phyloP scores from a whole-genome alignment of 441 rosid species.

The Manihot esculenta region DNA sequence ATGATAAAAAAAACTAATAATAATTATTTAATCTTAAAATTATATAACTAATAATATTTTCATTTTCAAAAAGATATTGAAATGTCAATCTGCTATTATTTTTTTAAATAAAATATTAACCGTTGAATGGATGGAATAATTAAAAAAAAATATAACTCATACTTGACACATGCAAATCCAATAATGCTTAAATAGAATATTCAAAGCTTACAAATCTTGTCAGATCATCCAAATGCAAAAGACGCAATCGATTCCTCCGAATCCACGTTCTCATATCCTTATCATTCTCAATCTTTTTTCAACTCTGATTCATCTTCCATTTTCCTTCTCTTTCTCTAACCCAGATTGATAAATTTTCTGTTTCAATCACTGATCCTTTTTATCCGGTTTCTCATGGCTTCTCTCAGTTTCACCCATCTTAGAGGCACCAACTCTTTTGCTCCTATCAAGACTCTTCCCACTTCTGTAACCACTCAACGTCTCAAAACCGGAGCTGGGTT shows the following conservation, averaged over 20 bases:
- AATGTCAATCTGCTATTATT: too few relatives aligned
- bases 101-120: too few relatives aligned
- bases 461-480: slow-evolving; percentile 26
- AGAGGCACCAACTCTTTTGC: slow-evolving; percentile 31
- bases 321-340: background rate
- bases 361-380: too few relatives aligned
- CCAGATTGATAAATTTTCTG: too few relatives aligned
- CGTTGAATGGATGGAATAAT: too few relatives aligned
- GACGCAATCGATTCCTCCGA: slow-evolving; percentile 13
- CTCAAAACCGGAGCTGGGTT: slow-evolving; percentile 44
- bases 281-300: background rate
- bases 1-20: too few relatives aligned
- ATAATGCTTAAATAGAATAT: background rate
- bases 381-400: slow-evolving; percentile 41
- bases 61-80: too few relatives aligned
- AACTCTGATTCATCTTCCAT: slow-evolving; percentile 4
- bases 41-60: too few relatives aligned
- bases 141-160: too few relatives aligned
- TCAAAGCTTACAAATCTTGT: background rate
- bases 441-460: slow-evolving; percentile 27
- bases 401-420: slow-evolving; percentile 49
- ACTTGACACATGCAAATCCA: background rate
- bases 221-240: background rate
- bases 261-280: slow-evolving; percentile 3
- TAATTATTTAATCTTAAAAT: too few relatives aligned